Base-by-base conservation (phyloP, 306 rosid genomes). In the Sphenostylis stenocarpa region DNA sequence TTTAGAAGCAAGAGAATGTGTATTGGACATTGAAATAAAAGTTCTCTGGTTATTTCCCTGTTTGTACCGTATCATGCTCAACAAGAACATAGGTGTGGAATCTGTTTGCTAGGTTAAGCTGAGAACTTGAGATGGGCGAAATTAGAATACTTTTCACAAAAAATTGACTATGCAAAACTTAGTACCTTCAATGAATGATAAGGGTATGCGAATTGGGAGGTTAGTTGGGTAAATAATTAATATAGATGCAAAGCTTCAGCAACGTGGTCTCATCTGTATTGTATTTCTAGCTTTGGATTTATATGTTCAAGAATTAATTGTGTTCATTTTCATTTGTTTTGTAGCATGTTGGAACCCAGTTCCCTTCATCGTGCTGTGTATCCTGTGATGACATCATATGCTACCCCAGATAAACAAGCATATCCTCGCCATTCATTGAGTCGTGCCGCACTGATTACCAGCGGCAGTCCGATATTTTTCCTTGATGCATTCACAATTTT, bases 401-500 rank as follows among this genome's bases (percentile, higher is more conserved):
- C 97, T 45, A 83, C 90, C 34, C 97, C 97, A 7, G 96, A 95
- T 72, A 83, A 80, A 83, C 96, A 87, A 87, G 97, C 98, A 49
- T 92, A 86, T 84, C 98, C 98, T 68, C 91, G 95, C 38, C 97
- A 90, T 80, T 92, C 98, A 29, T 67, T 90, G 81, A 92, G 97
- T 68, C 98, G 96, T 60, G 97, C 97, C 41, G 97, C 98, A 13
- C 84, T 95, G 75, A 86, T 95, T 79, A 95, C 96, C 61, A 95
- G 97, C 48, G 97, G 96, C 67, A 95, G 98, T 67, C 98, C 98
- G 5, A 92, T 95, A 92, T 95, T 95, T 83, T 95, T 92, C 85
- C 97, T 95, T 13, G 98, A 95, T 67, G 98, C 98, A 19, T 95
- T 95, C 80, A 92, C 97, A 23, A 81, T 91, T 83, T 82, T 95